Base-by-base conservation (phyloP, 768 basidiomycete genomes). In the Rhizopogon salebrosus region DNA sequence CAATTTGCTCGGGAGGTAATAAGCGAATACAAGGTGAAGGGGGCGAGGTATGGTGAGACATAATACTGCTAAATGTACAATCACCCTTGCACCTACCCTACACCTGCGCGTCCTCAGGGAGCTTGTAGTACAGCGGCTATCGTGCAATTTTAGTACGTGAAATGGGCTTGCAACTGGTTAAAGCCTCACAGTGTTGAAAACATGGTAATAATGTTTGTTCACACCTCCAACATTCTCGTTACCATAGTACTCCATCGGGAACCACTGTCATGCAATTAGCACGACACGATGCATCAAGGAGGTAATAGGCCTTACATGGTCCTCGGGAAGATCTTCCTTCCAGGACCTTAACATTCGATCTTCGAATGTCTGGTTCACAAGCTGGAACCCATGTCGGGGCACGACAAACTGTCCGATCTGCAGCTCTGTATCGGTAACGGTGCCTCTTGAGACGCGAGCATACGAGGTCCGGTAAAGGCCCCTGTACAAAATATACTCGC, bases 401-500 rank as follows among this genome's bases (percentile, higher is more conserved):
- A 94, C 64, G 45, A 88, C 77, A 62, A 93, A 95, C 66, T 89
- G 90, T 10, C 84, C 92, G 35, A 95, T 82, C 68, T 93, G 93
- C 48, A 93, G 76, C 62, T 95, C 92, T 1, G 93, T 95, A 62
- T 95, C 93, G 23, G 90, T 93, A 57, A 95, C 87, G 31, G 83
- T 83, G 22, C 89, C 84, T 18, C 90, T 80, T 10, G 91, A 89
- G 16, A 95, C 68, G 16, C 92, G 80, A 0, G 87, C 92, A 63
- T 91, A 95, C n/a, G 84, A 73, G 3, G 87, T 89, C 16, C 88
- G 77, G 63, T 89, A 85, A 23, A 92, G 61, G 2, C 86, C 89
- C 10, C 92, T 80, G 64, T 91, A 95, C 23, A 91, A 70, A 46
- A 95, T 91, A 62, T 95, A 95, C 73, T 95, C 89, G 71, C 92